phyloP scores from a whole-genome alignment of 164 flowering plant species.

The Pachysandra terminalis region DNA sequence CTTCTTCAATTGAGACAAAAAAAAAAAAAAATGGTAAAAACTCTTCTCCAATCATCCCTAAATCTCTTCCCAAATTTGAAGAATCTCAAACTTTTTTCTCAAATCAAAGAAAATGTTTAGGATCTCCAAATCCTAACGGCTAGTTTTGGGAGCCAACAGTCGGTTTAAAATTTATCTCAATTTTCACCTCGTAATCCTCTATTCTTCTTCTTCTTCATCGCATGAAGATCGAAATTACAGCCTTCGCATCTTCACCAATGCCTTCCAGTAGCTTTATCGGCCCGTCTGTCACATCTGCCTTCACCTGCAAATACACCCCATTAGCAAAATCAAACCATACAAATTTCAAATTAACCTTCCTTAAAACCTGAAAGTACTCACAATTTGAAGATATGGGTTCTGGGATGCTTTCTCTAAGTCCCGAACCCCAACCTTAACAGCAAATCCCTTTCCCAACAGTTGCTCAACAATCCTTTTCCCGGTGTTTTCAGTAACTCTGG shows the following conservation, averaged over 20 bases:
- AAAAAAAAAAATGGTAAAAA: no score
- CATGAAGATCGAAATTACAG: constrained; percentile 72
- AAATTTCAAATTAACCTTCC: not conserved
- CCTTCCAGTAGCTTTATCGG: constrained; percentile 67
- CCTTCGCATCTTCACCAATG: constrained; percentile 83
- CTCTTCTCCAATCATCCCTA: no score
- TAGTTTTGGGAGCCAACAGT: no score
- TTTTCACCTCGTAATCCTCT: no score
- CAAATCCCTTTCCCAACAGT: constrained; percentile 74
- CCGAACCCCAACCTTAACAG: constrained; percentile 87
- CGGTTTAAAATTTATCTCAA: no score
- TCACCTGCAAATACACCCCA: constrained; percentile 44
- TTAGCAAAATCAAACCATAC: not conserved
- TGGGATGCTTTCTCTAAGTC: constrained; percentile 63
- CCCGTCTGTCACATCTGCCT: constrained; percentile 91
- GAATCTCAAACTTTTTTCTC: no score
- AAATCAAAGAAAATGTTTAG: no score
- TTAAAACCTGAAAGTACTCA: constrained; percentile 21
- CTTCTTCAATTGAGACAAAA: no score
- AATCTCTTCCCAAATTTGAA: no score
- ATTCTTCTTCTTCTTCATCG: no score
- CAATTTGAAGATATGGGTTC: constrained; percentile 65
- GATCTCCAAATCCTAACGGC: no score
- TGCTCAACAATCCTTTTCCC: constrained; percentile 90
- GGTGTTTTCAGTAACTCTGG: constrained; percentile 90